These are phyloP conservation scores for Ceratocystiopsis sp. DNA, from an alignment of 2,329 filamentous ascomycete species.

Conservation along the genomic window DNA sequence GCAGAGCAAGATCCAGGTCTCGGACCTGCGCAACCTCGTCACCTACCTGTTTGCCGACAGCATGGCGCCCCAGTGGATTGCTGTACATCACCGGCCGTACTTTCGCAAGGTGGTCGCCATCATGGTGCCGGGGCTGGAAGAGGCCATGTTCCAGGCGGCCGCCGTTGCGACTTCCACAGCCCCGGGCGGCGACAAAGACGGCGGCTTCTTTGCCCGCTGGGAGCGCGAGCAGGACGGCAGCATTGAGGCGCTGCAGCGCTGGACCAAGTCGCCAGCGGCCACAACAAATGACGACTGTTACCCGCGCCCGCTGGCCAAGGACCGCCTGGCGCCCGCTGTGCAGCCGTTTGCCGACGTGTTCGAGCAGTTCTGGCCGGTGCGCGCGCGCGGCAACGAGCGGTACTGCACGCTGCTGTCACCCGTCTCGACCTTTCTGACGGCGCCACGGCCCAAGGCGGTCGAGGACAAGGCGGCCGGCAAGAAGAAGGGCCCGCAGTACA, in stretches of 20 bases:
- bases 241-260: constrained; percentile 16
- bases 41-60: constrained; percentile 53
- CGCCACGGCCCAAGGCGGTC: constrained; percentile 50
- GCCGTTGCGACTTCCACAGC: no score
- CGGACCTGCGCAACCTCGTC: constrained; percentile 44
- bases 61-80: constrained; percentile 46
- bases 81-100: constrained; percentile 42
- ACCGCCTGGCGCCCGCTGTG: constrained; percentile 34
- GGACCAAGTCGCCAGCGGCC: constrained; percentile 21
- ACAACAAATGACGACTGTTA: constrained; percentile 34
- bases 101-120: constrained; percentile 70
- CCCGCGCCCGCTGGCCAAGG: constrained; percentile 33
- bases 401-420: constrained; percentile 73
- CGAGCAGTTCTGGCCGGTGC: constrained; percentile 74
- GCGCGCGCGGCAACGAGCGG: constrained; percentile 66
- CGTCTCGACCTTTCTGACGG: constrained; percentile 64
- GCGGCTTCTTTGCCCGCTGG: constrained; percentile 17
- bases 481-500: constrained; percentile 18
- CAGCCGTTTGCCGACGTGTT: constrained; percentile 68
- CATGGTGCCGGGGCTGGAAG: constrained; percentile 83
- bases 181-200: constrained; percentile 13
- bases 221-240: constrained; percentile 22
- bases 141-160: constrained; percentile 59
- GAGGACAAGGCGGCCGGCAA: constrained; percentile 25
- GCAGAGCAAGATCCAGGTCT: constrained; percentile 43